These are phyloP conservation scores for Ceratocystis variospora DNA, from an alignment of 2,329 filamentous ascomycete species.

Conservation along the genomic window DNA sequence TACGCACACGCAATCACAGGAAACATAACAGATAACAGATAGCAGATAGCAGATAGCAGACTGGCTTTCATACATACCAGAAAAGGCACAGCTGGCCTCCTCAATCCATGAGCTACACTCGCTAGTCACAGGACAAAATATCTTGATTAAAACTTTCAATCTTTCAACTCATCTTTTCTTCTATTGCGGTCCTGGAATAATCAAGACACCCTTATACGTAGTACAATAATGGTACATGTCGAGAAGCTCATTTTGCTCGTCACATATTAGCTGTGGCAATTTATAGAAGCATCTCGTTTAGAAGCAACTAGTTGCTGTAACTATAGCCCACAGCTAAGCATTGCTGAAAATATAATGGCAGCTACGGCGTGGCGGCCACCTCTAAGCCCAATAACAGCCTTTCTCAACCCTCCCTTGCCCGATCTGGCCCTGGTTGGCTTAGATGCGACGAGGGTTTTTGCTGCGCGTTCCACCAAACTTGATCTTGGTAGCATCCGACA, in stretches of 20 bases:
- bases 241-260: slow-evolving; percentile 2
- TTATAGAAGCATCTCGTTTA: neutral
- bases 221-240: slow-evolving; percentile 26
- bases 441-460: slow-evolving; percentile 66
- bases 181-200: neutral
- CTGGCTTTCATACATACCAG: neutral
- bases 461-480: slow-evolving; percentile 95
- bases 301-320: too few species aligned
- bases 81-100: neutral
- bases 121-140: neutral
- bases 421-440: slow-evolving; percentile 19
- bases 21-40: neutral
- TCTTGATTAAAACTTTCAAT: neutral
- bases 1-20: neutral
- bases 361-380: neutral
- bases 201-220: slow-evolving; percentile 6
- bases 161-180: neutral
- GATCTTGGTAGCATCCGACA: slow-evolving; percentile 74
- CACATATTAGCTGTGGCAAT: neutral
- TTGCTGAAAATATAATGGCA: slow-evolving; percentile 2
- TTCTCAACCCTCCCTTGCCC: neutral
- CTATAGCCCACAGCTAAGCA: neutral
- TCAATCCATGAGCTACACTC: too few species aligned
- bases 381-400: neutral
- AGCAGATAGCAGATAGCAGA: neutral